Conservation (phyloP, 208 protist genomes). For the Tetramitus jugosus region DNA sequence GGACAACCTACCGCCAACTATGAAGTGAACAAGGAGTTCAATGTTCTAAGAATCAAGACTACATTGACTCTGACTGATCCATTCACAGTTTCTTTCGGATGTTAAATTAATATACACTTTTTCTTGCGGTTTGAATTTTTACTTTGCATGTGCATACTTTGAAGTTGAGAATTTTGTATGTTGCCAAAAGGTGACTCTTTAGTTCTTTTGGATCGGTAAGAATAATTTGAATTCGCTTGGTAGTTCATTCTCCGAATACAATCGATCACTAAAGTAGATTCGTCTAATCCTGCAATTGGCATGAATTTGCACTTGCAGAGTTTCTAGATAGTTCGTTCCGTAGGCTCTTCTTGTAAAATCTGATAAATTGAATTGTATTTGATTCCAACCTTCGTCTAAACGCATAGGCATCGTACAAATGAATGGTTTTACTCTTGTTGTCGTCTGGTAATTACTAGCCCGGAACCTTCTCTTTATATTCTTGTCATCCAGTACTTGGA, state of each 20-base stretch:
- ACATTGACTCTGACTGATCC: too few relatives aligned
- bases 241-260: slow-evolving; percentile 98
- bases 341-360: slow-evolving; percentile 97
- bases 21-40: too few relatives aligned
- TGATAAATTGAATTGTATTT: slow-evolving; percentile 98
- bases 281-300: slow-evolving; percentile 96
- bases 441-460: slow-evolving; percentile 96
- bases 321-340: slow-evolving; percentile 98
- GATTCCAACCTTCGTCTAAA: slow-evolving; percentile 98
- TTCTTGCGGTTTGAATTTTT: too few relatives aligned
- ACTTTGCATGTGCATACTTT: too few relatives aligned
- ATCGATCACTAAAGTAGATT: slow-evolving; percentile 97
- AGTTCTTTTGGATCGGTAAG: slow-evolving; percentile 67
- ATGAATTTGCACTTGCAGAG: slow-evolving; percentile 92
- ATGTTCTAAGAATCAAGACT: too few relatives aligned
- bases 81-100: too few relatives aligned
- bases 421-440: slow-evolving; percentile 96
- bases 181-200: too few relatives aligned
- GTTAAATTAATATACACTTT: too few relatives aligned
- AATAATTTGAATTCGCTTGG: slow-evolving; percentile 98
- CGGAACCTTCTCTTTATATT: slow-evolving; percentile 93
- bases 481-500: slow-evolving; percentile 98
- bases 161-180: too few relatives aligned
- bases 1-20: too few relatives aligned
- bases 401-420: slow-evolving; percentile 99